phyloP scores from a whole-genome alignment of 1,284 basidiomycete genomes.

The Ustilago esculenta region DNA sequence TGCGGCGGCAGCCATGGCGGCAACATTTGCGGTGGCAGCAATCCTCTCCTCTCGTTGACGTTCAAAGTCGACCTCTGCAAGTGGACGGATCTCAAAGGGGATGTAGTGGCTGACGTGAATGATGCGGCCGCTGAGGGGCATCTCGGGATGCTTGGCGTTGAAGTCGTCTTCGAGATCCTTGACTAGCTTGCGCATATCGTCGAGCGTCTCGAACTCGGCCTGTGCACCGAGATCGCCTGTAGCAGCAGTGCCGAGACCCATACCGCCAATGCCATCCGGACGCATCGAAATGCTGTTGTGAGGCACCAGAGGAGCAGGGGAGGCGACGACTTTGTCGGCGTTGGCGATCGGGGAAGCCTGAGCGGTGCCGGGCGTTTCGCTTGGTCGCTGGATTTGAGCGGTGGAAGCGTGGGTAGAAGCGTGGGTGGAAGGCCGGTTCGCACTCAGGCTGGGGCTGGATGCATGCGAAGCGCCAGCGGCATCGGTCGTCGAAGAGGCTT shows the following conservation, averaged over 20 bases:
- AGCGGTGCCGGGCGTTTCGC: not conserved
- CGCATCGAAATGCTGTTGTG: conserved; percentile 38
- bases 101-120: conserved; percentile 66
- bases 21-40: conserved; percentile 59
- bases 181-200: conserved; percentile 52
- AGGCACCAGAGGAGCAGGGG: conserved; percentile 15
- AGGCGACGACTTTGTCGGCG: conserved; percentile 19
- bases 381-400: conserved; percentile 4
- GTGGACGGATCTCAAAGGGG: conserved; percentile 62
- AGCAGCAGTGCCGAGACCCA: conserved; percentile 55
- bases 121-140: conserved; percentile 61
- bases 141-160: conserved; percentile 55
- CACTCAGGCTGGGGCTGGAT: conserved; percentile 21
- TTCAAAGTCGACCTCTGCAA: conserved; percentile 59
- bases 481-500: conserved; percentile 1
- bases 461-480: conserved; percentile 1
- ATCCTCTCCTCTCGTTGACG: conserved; percentile 54
- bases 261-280: conserved; percentile 61
- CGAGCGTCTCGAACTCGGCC: conserved; percentile 55
- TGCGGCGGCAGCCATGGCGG: conserved; percentile 60
- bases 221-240: conserved; percentile 58
- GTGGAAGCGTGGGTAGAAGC: conserved; percentile 19
- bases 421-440: conserved; percentile 41
- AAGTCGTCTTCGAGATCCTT: conserved; percentile 60
- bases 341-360: conserved; percentile 7